These are phyloP conservation scores for Solanum aculeatissimum DNA, from an alignment of 305 asterid genomes.

Conservation along the genomic window DNA sequence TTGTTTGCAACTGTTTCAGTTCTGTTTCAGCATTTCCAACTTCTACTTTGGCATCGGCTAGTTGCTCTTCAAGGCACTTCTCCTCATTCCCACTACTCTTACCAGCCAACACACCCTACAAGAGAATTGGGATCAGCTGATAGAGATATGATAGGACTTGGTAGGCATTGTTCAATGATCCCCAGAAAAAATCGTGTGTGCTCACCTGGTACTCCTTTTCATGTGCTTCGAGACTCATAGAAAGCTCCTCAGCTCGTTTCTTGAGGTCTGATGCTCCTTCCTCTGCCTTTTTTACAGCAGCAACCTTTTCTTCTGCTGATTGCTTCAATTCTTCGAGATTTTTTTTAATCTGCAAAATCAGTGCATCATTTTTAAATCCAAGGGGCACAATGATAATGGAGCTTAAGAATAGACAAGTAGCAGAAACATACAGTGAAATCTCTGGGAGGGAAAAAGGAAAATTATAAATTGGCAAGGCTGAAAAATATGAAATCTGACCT, in stretches of 20 bases:
- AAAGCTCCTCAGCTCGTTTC: slow-evolving; percentile 55
- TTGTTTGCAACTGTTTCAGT: slow-evolving; percentile 85
- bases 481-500: slow-evolving; percentile 33
- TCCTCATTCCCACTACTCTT: slow-evolving; percentile 92
- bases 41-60: slow-evolving; percentile 79
- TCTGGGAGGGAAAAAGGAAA: background rate
- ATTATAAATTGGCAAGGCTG: background rate
- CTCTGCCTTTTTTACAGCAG: slow-evolving; percentile 58
- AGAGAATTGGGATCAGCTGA: background rate
- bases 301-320: slow-evolving; percentile 61
- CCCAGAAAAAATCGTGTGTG: background rate
- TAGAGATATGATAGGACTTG: background rate
- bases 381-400: background rate
- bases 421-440: background rate
- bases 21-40: slow-evolving; percentile 90
- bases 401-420: background rate
- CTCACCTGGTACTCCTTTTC: slow-evolving; percentile 89
- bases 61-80: slow-evolving; percentile 96
- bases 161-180: background rate
- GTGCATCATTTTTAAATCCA: background rate
- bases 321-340: slow-evolving; percentile 65
- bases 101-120: slow-evolving; percentile 91
- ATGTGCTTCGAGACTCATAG: slow-evolving; percentile 70
- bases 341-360: slow-evolving; percentile 44
- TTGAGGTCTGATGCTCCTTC: slow-evolving; percentile 74